Evolutionary conservation across 2,329 filamentous ascomycete species (phyloP), one percentile per base, ranked within the genome.

Genomic region (Phialophora expanda): DNA sequence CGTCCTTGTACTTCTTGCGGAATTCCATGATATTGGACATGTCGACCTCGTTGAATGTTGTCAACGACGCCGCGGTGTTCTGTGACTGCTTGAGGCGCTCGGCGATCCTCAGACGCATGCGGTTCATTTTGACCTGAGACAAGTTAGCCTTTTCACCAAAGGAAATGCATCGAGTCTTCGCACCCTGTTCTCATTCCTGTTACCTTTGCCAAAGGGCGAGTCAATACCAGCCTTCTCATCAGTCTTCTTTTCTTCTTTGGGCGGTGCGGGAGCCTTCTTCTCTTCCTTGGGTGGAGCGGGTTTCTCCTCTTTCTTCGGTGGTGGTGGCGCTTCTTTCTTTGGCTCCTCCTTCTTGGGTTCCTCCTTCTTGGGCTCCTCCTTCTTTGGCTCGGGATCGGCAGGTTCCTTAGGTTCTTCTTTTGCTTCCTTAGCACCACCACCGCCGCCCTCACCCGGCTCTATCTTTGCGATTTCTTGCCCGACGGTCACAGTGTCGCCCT

Each of bases 71-170:
- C 58, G 95, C 94, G 1, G 95, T 98, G 83, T 99, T 99, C 78
- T 99, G 95, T 22, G 95, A 98, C 79, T 99, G 95, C 87, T 99
- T 99, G 71, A 99, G 87, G 73, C 95, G 93, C 84, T 99, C 95
- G 58, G 95, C 92, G 73, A 98, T 99, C 69, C 95, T 90, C 68
- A 98, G 87, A 71, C 95, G 93, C 95, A 99, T 99, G 71, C 95
- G 92, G 85, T 98, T 98, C 95, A 99, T 99, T 86, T 99, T 99
- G 75, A 98, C 92, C 91, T 95, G 74, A 63, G 69, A 60, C n/a
- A 24, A 44, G 57, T 69, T 41, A 70, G 62, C 51, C 68, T 22
- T 60, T 50, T 59, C 72, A 65, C 32, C 38, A 24, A 28, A 11
- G 26, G 20, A 14, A 28, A 14, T 6, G 51, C 6, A 72, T 70